Evolutionary conservation across 2,329 filamentous ascomycete genomes (phyloP).

Genomic region (Ascocoryne sarcoides): DNA sequence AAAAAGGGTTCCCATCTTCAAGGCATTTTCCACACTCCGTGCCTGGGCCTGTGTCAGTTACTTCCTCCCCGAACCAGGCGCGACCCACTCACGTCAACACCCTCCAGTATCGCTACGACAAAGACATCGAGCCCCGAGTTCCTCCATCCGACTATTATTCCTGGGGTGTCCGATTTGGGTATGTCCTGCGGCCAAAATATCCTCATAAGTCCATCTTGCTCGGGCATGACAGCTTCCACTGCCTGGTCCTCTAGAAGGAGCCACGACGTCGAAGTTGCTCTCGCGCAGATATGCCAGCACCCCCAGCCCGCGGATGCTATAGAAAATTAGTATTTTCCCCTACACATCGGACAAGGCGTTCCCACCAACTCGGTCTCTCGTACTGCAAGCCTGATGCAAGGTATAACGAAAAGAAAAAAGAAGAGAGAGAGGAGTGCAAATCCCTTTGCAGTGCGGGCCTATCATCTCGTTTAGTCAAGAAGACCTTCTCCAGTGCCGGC

Average conservation of each 20-base stretch:
- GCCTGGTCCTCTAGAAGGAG: constrained; percentile 60
- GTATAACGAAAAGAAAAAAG: constrained; percentile 77
- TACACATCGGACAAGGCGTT: constrained; percentile 24
- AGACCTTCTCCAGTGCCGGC: constrained; percentile 1
- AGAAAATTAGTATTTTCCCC: constrained; percentile 18
- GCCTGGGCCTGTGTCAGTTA: constrained; percentile 23
- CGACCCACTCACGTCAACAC: constrained; percentile 65
- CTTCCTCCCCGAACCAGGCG: constrained; percentile 1
- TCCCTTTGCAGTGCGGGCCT: constrained; percentile 80
- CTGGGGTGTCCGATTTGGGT: constrained; percentile 59
- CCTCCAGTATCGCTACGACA: constrained; percentile 80
- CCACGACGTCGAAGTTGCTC: constrained; percentile 91
- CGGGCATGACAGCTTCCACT: constrained; percentile 47
- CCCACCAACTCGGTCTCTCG: constrained; percentile 71
- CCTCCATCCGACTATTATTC: constrained; percentile 89
- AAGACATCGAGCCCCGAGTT: constrained; percentile 89
- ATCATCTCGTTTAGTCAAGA: constrained; percentile 9
- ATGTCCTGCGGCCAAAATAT: constrained; percentile 97
- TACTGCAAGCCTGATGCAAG: constrained; percentile 72
- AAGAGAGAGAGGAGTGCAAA: constrained; percentile 74
- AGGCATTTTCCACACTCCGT: constrained; percentile 76
- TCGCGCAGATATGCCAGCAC: constrained; percentile 80
- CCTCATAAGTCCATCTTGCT: constrained; percentile 85
- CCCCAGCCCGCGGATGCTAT: constrained; percentile 75
- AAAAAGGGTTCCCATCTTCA: constrained; percentile 75